Percentiles rank a stretch among this genome's conserved stretches.
These are phyloP conservation scores for Lathyrus tuberosus DNA, from an alignment of 306 rosid species.

Conservation along the genomic window DNA sequence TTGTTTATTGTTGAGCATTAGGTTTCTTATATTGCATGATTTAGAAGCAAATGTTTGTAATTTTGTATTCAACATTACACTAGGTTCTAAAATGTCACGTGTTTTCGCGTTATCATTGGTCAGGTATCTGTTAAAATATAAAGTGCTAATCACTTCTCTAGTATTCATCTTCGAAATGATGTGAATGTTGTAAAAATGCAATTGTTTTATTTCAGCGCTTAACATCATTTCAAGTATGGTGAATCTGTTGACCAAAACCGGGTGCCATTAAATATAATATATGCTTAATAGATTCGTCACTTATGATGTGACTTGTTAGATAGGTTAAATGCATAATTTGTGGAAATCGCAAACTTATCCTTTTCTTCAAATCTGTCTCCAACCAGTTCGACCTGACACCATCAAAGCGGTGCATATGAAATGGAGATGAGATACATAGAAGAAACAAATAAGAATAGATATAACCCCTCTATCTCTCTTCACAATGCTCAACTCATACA, in stretches of 20 bases:
- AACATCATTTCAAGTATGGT: not conserved
- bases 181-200: not conserved
- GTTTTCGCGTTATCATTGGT: not conserved
- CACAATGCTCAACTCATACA: not conserved
- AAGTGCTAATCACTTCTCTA: not conserved
- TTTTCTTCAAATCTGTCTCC: not conserved
- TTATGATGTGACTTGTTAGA: not conserved
- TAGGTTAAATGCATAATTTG: constrained; percentile 4
- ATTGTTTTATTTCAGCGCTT: not conserved
- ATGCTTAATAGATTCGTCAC: not conserved
- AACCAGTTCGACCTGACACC: not conserved
- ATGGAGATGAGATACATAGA: not conserved
- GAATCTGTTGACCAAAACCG: not conserved
- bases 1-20: not conserved
- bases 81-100: not conserved
- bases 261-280: constrained; percentile 3
- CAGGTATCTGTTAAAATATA: not conserved
- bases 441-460: not conserved
- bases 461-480: not conserved
- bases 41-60: constrained; percentile 1
- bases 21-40: not conserved
- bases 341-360: constrained; percentile 9
- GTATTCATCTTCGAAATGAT: constrained; percentile 13
- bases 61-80: not conserved
- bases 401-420: not conserved